Conservation (phyloP, 2,329 filamentous ascomycete genomes). For the Pestalotiopsis sp. region DNA sequence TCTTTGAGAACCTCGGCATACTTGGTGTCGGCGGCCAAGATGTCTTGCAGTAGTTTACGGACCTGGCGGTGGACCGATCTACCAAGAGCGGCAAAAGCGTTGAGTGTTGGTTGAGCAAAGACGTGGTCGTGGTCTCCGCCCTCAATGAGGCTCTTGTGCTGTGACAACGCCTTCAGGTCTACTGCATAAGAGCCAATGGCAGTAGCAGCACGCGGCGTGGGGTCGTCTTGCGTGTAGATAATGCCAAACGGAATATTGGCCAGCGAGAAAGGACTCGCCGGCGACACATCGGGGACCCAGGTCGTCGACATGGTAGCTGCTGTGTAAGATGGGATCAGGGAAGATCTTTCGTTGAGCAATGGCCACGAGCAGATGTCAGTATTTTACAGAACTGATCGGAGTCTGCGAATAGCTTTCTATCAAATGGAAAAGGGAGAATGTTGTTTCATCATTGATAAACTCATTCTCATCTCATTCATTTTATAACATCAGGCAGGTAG, state of each 20-base stretch:
- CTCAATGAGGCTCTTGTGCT: constrained; percentile 18
- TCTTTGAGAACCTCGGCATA: constrained; percentile 64
- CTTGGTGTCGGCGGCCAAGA: constrained; percentile 63
- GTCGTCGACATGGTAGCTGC: constrained; percentile 18
- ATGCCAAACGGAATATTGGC: constrained; percentile 85
- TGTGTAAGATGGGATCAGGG: background rate
- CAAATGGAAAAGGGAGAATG: background rate
- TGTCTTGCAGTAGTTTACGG: constrained; percentile 67
- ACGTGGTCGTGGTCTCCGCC: constrained; percentile 46
- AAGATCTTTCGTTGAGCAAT: background rate
- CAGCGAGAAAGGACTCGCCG: constrained; percentile 64
- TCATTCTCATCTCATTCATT: background rate
- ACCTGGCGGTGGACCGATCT: constrained; percentile 69
- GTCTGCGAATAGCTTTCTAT: background rate
- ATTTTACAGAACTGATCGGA: background rate
- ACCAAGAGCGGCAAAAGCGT: constrained; percentile 75
- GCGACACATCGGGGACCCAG: constrained; percentile 35
- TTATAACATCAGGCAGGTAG: background rate
- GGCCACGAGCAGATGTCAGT: background rate
- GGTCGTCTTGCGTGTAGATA: constrained; percentile 64
- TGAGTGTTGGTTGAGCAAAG: constrained; percentile 68
- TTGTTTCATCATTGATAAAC: background rate
- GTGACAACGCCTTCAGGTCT: constrained; percentile 57
- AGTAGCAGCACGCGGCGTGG: constrained; percentile 64
- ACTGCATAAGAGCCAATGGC: constrained; percentile 75